Evolutionary conservation across 78 protist species (phyloP).

Genomic region (Pelomyxa schiedti): DNA sequence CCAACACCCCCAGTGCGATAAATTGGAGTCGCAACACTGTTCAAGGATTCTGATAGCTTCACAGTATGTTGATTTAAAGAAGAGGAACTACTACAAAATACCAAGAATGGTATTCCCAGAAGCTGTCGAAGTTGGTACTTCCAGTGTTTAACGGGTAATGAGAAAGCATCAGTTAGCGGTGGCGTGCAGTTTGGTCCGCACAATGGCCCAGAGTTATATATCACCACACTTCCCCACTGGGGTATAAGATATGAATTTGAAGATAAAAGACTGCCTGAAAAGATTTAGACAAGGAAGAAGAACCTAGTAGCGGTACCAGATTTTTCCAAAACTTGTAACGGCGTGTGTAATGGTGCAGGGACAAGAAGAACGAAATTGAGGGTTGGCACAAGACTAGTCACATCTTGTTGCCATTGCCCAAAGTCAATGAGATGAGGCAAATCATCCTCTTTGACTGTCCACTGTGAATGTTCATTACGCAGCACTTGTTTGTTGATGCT

Average conservation of each 20-base stretch:
- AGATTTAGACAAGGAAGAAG: neutral
- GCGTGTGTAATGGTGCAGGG: constrained; percentile 17
- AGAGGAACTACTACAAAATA: neutral
- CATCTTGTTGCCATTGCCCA: neutral
- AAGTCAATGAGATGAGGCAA: neutral
- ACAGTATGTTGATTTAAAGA: neutral
- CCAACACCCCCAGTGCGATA: neutral
- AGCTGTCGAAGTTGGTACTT: constrained; percentile 37
- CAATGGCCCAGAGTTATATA: constrained; percentile 18
- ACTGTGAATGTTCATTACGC: too few relatives aligned
- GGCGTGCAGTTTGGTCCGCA: neutral
- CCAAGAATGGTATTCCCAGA: constrained; percentile 24
- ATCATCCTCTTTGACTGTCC: neutral
- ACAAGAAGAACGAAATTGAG: constrained; percentile 35
- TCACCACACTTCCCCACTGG: constrained; percentile 47
- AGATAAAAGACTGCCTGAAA: neutral
- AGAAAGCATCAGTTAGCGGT: constrained; percentile 5
- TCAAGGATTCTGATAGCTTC: neutral
- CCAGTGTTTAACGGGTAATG: constrained; percentile 14
- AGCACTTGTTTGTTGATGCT: too few relatives aligned
- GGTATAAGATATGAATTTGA: constrained; percentile 39
- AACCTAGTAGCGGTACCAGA: neutral
- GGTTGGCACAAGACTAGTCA: constrained; percentile 30
- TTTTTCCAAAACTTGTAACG: neutral
- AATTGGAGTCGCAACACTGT: neutral